Evolutionary conservation across 2,329 filamentous ascomycete genomes (phyloP).

Genomic region (Colletotrichum caudatum): DNA sequence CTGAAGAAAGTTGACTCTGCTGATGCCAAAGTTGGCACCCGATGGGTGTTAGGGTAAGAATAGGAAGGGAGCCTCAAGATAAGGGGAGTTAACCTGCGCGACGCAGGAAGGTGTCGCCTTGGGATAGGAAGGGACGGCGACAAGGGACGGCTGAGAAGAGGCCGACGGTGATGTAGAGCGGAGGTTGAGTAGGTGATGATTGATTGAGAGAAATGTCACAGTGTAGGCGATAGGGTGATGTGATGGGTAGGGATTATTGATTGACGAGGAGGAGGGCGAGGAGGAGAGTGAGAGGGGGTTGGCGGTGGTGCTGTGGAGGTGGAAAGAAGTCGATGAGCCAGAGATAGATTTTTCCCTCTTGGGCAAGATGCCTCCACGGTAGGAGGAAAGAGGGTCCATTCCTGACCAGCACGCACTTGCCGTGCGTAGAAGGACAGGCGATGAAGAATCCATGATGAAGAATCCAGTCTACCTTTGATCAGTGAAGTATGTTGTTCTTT

Average conservation of each 20-base stretch:
- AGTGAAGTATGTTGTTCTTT: not conserved
- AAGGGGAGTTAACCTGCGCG: too few species aligned
- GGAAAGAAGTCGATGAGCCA: not conserved
- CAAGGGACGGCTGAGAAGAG: not conserved
- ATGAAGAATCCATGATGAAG: not conserved
- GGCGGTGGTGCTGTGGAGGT: not conserved
- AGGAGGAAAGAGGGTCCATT: not conserved
- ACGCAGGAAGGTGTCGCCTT: not conserved
- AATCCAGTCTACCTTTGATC: not conserved
- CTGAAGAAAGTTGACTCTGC: not conserved
- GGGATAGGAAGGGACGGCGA: not conserved
- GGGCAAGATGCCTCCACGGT: not conserved
- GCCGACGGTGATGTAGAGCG: not conserved
- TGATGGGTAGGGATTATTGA: not conserved
- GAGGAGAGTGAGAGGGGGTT: too few species aligned
- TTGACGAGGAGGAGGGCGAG: not conserved
- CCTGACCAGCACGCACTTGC: too few species aligned
- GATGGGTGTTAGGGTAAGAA: not conserved
- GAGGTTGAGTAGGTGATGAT: not conserved
- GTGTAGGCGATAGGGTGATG: not conserved
- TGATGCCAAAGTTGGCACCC: fast-evolving
- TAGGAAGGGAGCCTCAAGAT: not conserved
- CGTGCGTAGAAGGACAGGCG: too few species aligned
- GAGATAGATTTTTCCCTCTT: too few species aligned
- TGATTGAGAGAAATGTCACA: not conserved